A percentile compares a stretch with the other conserved stretches of the same genome.
These are phyloP conservation scores for Condylostoma magnum DNA, from an alignment of 169 alveolate genomes.

Conservation along the genomic window DNA sequence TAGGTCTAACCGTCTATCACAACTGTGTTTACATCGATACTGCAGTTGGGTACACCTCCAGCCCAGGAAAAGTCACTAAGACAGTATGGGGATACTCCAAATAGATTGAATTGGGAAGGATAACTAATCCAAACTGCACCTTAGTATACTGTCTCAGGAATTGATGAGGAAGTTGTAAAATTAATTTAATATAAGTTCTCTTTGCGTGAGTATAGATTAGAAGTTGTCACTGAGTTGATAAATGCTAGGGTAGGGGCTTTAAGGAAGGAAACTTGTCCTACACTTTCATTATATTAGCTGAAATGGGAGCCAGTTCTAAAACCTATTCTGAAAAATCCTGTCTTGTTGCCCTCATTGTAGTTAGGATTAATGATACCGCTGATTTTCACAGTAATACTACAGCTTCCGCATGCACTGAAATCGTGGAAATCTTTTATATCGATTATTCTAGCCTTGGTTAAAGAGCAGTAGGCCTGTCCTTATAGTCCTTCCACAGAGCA, in stretches of 20 bases:
- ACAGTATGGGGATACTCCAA: neutral
- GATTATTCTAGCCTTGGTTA: neutral
- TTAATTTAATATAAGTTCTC: neutral
- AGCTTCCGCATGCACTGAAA: neutral
- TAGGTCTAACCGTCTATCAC: neutral
- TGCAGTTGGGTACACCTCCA: neutral
- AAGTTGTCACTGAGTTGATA: neutral
- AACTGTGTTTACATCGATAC: neutral
- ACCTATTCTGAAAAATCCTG: conserved; percentile 21
- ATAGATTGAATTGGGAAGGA: conserved; percentile 1
- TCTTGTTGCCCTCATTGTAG: neutral
- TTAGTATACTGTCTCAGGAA: neutral
- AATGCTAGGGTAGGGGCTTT: neutral
- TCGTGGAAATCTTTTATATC: neutral
- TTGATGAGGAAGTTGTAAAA: neutral
- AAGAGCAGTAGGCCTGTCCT: too few species aligned
- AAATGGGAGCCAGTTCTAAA: neutral
- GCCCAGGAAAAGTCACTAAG: neutral
- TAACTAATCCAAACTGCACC: conserved; percentile 6
- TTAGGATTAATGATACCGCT: conserved; percentile 22
- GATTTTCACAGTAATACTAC: neutral
- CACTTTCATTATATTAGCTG: neutral
- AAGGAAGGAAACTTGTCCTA: neutral
- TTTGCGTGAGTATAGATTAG: neutral
- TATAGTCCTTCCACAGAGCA: neutral